Conservation (phyloP, 1,139 yeast species). For the Hansenula lynferdii region DNA sequence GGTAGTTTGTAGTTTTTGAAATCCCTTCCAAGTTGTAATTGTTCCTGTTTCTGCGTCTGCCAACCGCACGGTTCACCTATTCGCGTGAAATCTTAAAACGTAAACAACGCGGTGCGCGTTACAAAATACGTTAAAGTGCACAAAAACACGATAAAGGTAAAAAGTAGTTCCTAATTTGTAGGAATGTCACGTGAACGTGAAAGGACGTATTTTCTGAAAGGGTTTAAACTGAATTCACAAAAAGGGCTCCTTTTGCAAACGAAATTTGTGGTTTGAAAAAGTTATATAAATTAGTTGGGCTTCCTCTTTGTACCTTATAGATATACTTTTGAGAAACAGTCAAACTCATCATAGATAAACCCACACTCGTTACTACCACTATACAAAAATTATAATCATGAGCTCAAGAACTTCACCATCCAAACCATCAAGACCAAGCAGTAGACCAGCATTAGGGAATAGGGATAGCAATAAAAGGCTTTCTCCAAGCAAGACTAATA, state of each 20-base stretch:
- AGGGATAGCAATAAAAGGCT: conserved; percentile 17
- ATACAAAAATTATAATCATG: no score
- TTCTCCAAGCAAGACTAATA: conserved; percentile 3
- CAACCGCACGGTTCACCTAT: no score
- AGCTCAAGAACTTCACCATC: conserved; percentile 18
- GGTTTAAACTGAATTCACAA: not conserved
- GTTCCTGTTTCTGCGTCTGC: not conserved
- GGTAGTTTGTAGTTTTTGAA: no score
- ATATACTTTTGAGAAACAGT: no score
- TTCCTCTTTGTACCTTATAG: no score
- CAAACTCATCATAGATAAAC: no score
- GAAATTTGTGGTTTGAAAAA: no score
- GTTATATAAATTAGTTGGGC: no score
- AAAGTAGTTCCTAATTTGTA: not conserved
- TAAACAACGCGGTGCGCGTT: not conserved
- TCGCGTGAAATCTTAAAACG: not conserved
- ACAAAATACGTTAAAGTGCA: not conserved
- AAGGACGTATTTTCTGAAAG: not conserved
- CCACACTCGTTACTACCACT: no score
- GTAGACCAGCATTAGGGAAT: conserved; percentile 19
- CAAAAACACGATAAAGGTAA: not conserved
- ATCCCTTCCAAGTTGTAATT: not conserved
- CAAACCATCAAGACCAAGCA: conserved; percentile 11
- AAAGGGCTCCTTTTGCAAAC: not conserved
- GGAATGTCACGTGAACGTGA: not conserved